phyloP scores from a whole-genome alignment of 106 monocot species.

The Apostasia ramifera region DNA sequence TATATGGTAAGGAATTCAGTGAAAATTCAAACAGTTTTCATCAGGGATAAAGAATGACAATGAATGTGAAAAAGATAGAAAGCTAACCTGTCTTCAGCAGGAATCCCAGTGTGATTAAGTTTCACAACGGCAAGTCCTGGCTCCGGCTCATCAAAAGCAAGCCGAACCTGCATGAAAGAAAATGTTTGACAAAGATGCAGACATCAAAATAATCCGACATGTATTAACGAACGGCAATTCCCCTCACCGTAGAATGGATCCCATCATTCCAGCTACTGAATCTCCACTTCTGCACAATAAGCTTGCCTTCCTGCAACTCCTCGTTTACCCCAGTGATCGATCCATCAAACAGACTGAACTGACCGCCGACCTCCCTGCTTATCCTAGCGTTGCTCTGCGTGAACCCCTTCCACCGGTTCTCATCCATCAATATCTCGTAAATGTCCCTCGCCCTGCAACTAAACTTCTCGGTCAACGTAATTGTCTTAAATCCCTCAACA shows the following conservation, averaged over 20 bases:
- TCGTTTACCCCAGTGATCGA: constrained; percentile 68
- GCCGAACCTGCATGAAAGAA: constrained; percentile 53
- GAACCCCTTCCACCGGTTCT: constrained; percentile 98
- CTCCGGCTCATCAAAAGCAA: constrained; percentile 89
- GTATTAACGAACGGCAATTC: neutral
- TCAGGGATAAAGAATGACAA: too few relatives aligned
- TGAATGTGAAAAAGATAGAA: neutral
- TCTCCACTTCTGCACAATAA: constrained; percentile 94
- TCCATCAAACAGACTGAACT: constrained; percentile 87
- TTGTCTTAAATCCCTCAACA: constrained; percentile 82
- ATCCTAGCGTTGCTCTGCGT: constrained; percentile 96
- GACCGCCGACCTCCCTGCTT: constrained; percentile 72
- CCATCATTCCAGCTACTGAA: constrained; percentile 88
- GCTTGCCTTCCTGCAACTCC: constrained; percentile 75
- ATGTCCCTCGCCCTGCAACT: constrained; percentile 67
- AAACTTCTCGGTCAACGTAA: constrained; percentile 69
- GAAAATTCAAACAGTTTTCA: too few relatives aligned
- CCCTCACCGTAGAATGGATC: constrained; percentile 53
- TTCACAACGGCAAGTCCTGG: constrained; percentile 65
- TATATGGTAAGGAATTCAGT: too few relatives aligned
- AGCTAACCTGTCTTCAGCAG: constrained; percentile 75
- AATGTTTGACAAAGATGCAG: neutral
- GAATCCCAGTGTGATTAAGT: constrained; percentile 75
- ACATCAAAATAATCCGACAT: neutral
- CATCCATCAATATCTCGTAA: constrained; percentile 93